Evolutionary conservation across 139 green algal genomes (phyloP).

Genomic region (Chlorella sp.): DNA sequence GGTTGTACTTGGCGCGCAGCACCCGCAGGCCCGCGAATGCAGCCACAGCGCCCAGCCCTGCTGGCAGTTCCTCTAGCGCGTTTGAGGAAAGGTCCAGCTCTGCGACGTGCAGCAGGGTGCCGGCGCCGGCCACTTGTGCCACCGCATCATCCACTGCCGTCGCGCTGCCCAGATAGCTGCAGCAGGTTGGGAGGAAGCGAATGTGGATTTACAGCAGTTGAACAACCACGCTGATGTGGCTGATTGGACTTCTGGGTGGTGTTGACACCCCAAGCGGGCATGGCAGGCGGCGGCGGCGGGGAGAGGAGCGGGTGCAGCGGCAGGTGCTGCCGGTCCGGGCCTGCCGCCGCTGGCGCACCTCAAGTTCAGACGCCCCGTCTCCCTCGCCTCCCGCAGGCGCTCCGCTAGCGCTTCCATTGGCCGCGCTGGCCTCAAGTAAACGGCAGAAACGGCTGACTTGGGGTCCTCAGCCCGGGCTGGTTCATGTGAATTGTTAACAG

Average conservation of each 20-base stretch:
- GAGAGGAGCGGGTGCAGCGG: not conserved
- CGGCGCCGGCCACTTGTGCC: not conserved
- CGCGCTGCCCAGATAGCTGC: constrained; percentile 12
- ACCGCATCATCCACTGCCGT: not conserved
- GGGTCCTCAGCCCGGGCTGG: too few relatives aligned
- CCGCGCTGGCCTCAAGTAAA: too few relatives aligned
- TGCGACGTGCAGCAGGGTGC: not conserved
- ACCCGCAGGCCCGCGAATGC: not conserved
- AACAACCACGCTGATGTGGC: constrained; percentile 44
- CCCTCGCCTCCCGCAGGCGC: not conserved
- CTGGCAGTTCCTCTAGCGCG: not conserved
- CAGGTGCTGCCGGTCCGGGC: not conserved
- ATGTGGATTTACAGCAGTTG: not conserved
- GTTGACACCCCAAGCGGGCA: too few relatives aligned
- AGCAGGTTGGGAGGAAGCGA: not conserved
- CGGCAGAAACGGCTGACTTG: too few relatives aligned
- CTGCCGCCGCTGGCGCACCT: not conserved
- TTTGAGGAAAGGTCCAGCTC: constrained; percentile 7
- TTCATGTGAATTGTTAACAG: too few relatives aligned
- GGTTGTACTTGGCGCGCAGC: constrained; percentile 35
- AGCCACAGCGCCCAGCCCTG: not conserved
- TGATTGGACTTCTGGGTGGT: too few relatives aligned
- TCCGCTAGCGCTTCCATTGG: not conserved
- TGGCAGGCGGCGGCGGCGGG: not conserved
- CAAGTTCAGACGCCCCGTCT: constrained; percentile 5